These are phyloP conservation scores for Moringa oleifera DNA, from an alignment of 345 rosid species.

Conservation along the genomic window DNA sequence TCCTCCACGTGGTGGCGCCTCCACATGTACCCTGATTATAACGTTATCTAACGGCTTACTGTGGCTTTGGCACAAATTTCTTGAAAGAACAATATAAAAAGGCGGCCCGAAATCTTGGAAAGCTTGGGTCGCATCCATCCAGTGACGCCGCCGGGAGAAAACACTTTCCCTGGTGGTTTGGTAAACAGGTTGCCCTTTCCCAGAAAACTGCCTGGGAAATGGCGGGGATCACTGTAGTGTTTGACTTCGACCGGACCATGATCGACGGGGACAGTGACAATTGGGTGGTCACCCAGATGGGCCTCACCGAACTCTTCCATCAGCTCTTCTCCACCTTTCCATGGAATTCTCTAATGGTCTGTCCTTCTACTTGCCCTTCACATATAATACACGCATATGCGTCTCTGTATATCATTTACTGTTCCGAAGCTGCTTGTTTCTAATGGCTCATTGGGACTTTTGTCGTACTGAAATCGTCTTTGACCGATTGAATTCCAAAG, in stretches of 20 bases:
- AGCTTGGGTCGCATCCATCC: too few species aligned
- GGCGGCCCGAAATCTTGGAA: too few species aligned
- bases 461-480: too few species aligned
- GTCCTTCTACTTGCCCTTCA: neutral
- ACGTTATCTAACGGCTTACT: too few species aligned
- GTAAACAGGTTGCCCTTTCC: neutral
- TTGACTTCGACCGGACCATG: constrained; percentile 86
- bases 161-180: constrained; percentile 1
- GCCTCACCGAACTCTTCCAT: constrained; percentile 59
- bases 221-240: constrained; percentile 47
- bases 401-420: too few species aligned
- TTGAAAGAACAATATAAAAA: too few species aligned
- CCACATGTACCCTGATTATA: too few species aligned
- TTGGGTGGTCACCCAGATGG: constrained; percentile 80
- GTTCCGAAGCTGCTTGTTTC: too few species aligned
- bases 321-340: constrained; percentile 59
- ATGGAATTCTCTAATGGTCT: constrained; percentile 86
- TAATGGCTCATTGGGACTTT: too few species aligned
- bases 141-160: neutral
- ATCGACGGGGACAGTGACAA: constrained; percentile 79
- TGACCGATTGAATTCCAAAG: constrained; percentile 21
- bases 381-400: too few species aligned
- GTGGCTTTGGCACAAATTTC: too few species aligned
- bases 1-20: too few species aligned
- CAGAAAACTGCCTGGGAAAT: constrained; percentile 12